These are phyloP conservation scores for Theobroma grandiflorum DNA, from an alignment of 441 rosid genomes.

Conservation along the genomic window DNA sequence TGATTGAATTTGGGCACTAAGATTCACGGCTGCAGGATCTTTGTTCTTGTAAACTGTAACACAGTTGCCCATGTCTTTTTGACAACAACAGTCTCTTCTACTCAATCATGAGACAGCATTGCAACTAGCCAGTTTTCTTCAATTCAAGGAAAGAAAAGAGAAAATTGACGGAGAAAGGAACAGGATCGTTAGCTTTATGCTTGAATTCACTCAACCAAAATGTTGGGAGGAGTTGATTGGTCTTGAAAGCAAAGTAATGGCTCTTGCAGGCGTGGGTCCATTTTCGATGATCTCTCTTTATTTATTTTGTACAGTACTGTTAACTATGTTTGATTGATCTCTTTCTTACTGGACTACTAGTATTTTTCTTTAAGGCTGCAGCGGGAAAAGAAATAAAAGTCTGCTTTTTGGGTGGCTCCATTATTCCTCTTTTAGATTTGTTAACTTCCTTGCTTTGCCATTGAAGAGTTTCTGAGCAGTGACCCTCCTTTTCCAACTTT, in stretches of 20 bases:
- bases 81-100: background rate
- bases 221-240: constrained; percentile 46
- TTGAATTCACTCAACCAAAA: constrained; percentile 43
- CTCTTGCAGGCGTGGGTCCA: constrained; percentile 46
- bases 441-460: constrained; percentile 11
- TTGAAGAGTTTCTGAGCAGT: background rate
- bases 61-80: constrained; percentile 54
- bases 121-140: constrained; percentile 11
- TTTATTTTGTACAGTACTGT: background rate
- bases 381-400: background rate
- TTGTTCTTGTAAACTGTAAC: constrained; percentile 34
- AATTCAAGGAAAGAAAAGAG: constrained; percentile 19
- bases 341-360: background rate
- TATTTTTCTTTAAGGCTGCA: background rate
- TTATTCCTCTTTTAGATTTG: background rate
- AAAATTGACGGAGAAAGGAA: constrained; percentile 9
- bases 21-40: constrained; percentile 36
- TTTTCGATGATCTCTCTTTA: constrained; percentile 8
- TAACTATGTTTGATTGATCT: background rate
- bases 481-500: background rate
- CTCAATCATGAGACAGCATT: constrained; percentile 21
- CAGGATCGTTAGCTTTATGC: constrained; percentile 33
- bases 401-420: background rate
- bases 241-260: constrained; percentile 69
- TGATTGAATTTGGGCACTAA: constrained; percentile 36